Evolutionary conservation across 257 asterid genomes (phyloP).

Genomic region (Gentiana dahurica): DNA sequence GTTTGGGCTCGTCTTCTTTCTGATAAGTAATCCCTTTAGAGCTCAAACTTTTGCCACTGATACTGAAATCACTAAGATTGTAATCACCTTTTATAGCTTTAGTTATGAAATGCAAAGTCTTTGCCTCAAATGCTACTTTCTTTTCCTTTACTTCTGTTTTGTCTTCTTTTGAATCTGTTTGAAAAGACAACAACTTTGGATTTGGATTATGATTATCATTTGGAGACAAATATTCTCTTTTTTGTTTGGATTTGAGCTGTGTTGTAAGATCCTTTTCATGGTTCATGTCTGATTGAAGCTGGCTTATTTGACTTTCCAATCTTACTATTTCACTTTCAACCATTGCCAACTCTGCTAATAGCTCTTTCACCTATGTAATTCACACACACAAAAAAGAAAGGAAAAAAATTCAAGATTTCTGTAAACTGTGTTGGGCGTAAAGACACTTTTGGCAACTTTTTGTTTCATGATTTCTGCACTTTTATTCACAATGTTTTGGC

Average conservation of each 20-base stretch:
- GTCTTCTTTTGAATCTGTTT: conserved; percentile 20
- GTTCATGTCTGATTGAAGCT: conserved; percentile 40
- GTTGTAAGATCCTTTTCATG: conserved; percentile 28
- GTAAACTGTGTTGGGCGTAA: too few species aligned
- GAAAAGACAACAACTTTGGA: conserved; percentile 14
- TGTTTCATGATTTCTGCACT: too few species aligned
- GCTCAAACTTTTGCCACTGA: conserved; percentile 22
- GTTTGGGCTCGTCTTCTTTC: conserved; percentile 26
- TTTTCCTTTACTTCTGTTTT: conserved; percentile 16
- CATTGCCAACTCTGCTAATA: conserved; percentile 50
- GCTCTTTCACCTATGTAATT: conserved; percentile 55
- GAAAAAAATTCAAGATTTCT: too few species aligned
- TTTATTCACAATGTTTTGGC: too few species aligned
- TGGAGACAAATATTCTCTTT: conserved; percentile 13
- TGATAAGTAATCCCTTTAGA: conserved; percentile 17
- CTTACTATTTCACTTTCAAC: conserved; percentile 65
- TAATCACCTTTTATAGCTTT: conserved; percentile 84
- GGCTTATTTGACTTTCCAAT: conserved; percentile 54
- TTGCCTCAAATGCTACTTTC: conserved; percentile 39
- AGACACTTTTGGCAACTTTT: too few species aligned
- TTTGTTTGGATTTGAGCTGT: conserved; percentile 18
- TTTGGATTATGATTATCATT: conserved; percentile 1
- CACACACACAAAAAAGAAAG: neutral
- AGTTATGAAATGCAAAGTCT: conserved; percentile 74
- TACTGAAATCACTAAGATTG: conserved; percentile 36